A percentile compares a stretch with the other conserved stretches of the same genome.
Conservation (phyloP, 768 basidiomycete species). For the Kondoa subrosea region DNA sequence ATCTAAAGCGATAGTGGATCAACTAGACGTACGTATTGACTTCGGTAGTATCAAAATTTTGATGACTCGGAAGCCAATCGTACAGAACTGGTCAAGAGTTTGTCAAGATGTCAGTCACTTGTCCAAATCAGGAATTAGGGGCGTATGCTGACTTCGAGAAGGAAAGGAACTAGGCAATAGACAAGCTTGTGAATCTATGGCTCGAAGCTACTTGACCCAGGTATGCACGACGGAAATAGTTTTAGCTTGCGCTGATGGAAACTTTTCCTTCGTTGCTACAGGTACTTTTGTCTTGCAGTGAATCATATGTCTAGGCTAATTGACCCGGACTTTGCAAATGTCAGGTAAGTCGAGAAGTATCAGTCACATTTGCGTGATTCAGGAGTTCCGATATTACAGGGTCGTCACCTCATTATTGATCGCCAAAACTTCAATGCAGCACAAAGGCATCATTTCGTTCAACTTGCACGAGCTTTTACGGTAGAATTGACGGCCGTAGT, state of each 20-base stretch:
- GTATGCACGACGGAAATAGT: background rate
- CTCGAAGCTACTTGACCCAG: conserved; percentile 7
- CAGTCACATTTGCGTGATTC: too few relatives aligned
- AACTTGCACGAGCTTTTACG: conserved; percentile 3
- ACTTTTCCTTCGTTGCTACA: background rate
- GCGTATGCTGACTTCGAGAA: background rate
- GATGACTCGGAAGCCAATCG: background rate
- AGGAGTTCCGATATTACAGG: conserved; percentile 7
- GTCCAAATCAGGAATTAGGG: conserved; percentile 11
- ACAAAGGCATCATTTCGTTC: conserved; percentile 12
- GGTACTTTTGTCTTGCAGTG: background rate
- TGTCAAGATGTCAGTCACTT: conserved; percentile 12
- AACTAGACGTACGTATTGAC: background rate
- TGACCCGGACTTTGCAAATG: too few relatives aligned
- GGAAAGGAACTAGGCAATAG: conserved; percentile 15
- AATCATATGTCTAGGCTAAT: too few relatives aligned
- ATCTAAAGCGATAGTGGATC: background rate
- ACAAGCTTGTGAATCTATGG: conserved; percentile 9
- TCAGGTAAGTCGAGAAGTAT: too few relatives aligned
- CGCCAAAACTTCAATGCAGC: conserved; percentile 17
- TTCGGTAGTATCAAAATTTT: background rate
- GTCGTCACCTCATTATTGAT: conserved; percentile 13
- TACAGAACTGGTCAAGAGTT: conserved; percentile 3
- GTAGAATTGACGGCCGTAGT: conserved; percentile 15
- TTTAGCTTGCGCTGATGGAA: too few relatives aligned